phyloP scores from a whole-genome alignment of 306 rosid genomes.

The Begonia loranthoides region DNA sequence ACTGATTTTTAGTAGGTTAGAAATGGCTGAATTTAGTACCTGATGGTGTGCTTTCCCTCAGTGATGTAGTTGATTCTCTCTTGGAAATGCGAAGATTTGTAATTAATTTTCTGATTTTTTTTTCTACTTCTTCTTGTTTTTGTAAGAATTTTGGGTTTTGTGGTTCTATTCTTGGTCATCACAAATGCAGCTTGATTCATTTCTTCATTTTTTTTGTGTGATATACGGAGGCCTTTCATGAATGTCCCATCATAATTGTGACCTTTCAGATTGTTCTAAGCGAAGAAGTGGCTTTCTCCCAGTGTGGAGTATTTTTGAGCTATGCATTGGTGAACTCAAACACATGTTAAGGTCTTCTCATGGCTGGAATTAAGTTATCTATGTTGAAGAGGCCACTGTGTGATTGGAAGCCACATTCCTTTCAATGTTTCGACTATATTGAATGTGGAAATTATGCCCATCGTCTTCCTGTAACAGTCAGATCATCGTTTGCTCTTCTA shows the following conservation, averaged over 20 bases:
- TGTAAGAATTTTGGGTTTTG: not conserved
- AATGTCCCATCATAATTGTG: not conserved
- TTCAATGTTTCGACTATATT: constrained; percentile 14
- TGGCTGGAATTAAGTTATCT: constrained; percentile 40
- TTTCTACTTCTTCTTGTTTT: too few relatives aligned
- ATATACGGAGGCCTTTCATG: not conserved
- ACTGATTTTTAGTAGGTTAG: too few relatives aligned
- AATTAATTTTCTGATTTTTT: too few relatives aligned
- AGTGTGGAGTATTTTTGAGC: not conserved
- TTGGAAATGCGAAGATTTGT: too few relatives aligned
- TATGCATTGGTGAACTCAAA: not conserved
- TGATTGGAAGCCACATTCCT: constrained; percentile 10
- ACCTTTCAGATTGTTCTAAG: not conserved
- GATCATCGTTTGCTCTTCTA: constrained; percentile 18
- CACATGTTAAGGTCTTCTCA: constrained; percentile 25
- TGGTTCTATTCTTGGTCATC: not conserved
- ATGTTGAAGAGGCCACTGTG: constrained; percentile 17
- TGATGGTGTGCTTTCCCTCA: too few relatives aligned
- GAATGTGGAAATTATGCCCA: constrained; percentile 14
- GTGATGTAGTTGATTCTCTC: too few relatives aligned
- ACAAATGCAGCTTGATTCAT: not conserved
- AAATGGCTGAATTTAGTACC: too few relatives aligned
- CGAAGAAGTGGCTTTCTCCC: too few relatives aligned
- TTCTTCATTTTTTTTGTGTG: not conserved
- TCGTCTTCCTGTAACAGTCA: constrained; percentile 3